phyloP scores from a whole-genome alignment of 345 rosid species.

The Eucalyptus sp. region DNA sequence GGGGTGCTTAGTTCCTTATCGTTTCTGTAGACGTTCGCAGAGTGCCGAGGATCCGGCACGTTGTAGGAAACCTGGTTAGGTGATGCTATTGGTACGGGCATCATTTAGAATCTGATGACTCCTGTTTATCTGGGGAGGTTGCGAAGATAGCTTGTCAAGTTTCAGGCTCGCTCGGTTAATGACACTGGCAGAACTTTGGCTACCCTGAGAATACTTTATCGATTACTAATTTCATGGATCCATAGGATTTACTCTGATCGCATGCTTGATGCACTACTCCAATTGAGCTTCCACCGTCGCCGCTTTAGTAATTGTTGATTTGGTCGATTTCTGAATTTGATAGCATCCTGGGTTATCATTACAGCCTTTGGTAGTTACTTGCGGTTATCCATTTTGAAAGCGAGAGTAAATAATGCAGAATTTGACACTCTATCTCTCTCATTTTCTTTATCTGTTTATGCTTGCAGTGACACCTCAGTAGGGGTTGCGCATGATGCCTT shows the following conservation, averaged over 20 bases:
- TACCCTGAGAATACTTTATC: not conserved
- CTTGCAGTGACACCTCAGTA: conserved; percentile 48
- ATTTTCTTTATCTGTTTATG: not conserved
- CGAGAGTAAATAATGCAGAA: not conserved
- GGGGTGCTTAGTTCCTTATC: not conserved
- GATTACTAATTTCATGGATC: not conserved
- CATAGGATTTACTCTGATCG: not conserved
- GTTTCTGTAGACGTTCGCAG: not conserved
- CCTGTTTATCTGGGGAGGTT: not conserved
- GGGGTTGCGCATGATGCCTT: conserved; percentile 64
- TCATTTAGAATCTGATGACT: not conserved
- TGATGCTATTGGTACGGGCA: not conserved
- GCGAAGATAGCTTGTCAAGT: not conserved
- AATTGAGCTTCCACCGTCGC: not conserved
- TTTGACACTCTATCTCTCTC: not conserved
- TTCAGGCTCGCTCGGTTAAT: not conserved
- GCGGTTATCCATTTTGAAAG: not conserved
- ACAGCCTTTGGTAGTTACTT: not conserved
- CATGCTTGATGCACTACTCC: not conserved
- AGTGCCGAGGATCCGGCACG: not conserved
- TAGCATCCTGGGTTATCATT: not conserved
- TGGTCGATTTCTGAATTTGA: not conserved
- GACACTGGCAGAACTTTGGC: not conserved
- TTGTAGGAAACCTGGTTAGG: not conserved
- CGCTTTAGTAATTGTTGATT: not conserved